Evolutionary conservation across 352 stramenopile genomes (phyloP).

Genomic region (Pythium sp.): DNA sequence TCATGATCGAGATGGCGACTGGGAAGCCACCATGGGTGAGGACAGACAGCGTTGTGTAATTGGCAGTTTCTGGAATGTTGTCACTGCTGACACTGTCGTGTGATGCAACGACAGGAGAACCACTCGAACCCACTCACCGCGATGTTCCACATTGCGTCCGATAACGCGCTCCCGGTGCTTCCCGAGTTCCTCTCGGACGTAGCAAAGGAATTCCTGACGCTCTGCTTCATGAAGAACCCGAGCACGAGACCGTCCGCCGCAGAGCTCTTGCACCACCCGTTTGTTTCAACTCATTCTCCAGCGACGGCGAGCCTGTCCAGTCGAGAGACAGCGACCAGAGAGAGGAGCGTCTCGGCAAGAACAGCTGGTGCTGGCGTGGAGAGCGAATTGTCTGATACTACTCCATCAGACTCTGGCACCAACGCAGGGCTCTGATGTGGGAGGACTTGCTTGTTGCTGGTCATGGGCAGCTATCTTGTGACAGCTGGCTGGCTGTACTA

Average conservation of each 20-base stretch:
- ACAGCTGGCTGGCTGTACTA: not conserved
- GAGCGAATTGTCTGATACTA: not conserved
- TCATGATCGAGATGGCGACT: conserved; percentile 89
- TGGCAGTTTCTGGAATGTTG: not conserved
- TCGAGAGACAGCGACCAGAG: conserved; percentile 12
- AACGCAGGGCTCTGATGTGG: not conserved
- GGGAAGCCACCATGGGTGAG: conserved; percentile 82
- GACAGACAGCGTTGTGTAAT: not conserved
- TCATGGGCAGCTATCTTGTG: not conserved
- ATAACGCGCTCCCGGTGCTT: conserved; percentile 45
- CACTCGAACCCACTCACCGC: conserved; percentile 74
- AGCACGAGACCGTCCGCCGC: conserved; percentile 67
- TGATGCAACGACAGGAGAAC: conserved; percentile 36
- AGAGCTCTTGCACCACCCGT: conserved; percentile 79
- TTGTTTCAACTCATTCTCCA: conserved; percentile 14
- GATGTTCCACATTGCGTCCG: conserved; percentile 83
- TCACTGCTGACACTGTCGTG: not conserved
- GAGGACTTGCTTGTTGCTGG: not conserved
- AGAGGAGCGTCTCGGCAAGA: not conserved
- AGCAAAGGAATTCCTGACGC: conserved; percentile 42
- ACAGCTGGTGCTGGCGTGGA: not conserved
- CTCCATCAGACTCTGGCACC: not conserved
- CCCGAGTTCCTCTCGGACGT: conserved; percentile 36
- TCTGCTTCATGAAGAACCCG: conserved; percentile 68
- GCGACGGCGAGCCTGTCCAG: not conserved